Base-by-base conservation (phyloP, 73 alveolate genomes). In the Paramecium tetraurelia region DNA sequence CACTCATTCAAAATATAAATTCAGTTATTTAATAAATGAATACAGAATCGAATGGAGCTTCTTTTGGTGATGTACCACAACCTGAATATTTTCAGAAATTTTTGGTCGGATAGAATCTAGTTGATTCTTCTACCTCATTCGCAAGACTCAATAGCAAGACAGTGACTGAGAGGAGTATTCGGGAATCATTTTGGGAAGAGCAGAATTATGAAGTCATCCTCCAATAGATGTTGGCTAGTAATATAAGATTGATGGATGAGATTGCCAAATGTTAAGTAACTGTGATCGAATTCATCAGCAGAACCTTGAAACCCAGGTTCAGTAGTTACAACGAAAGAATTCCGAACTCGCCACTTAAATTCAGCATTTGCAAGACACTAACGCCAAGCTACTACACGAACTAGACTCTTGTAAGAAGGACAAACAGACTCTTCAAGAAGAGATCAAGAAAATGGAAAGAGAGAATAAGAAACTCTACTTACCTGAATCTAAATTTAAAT, bases 1-100 rank as follows among this genome's bases (percentile, higher is more conserved):
- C 87, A 75, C 59, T 41, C 87, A 75, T 75, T 41, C 68, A 38
- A 38, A 75, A 71, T 35, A 75, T 75, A 33, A 75, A 63, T 63
- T 63, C 84, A 31, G 84, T 75, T 38, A 75, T 38, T 75, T 16
- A 75, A 75, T 41, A 75, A 75, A 75, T 38, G 59, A 36, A 75
- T 38, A 75, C 59, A 75, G 14, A 75, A 35, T 41, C 87, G 12
- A 75, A 75, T 22, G n/a, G 10, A 10, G 68, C 38, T 75, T 75
- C 87, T 41, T 36, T 75, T 35, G 58, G 69, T 33, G 87, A 75
- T n/a, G 38, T 38, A 24, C 87, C 63, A 29, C n/a, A 75, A 75
- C 40, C 29, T 1, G 87, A 75, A 75, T 75, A 29, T 20, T 75
- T 38, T 75, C 27, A 75, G n/a, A 75, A 38, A 41, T 75, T 75